Conservation (phyloP, 441 rosid genomes). For the Aquilaria agallochum region DNA sequence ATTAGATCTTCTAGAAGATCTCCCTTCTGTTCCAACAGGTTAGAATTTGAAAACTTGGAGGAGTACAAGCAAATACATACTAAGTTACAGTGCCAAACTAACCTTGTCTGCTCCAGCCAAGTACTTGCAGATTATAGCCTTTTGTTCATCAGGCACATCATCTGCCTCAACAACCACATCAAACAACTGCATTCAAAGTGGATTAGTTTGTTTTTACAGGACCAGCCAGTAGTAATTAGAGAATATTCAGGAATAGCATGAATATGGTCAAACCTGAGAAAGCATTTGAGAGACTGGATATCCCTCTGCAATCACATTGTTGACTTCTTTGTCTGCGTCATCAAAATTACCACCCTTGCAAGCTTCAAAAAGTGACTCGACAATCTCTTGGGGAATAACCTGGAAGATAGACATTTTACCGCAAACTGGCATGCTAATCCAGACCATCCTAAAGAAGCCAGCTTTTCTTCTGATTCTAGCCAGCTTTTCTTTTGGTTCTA, state of each 20-base stretch:
- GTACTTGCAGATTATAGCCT: slow-evolving; percentile 83
- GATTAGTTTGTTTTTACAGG: slow-evolving; percentile 12
- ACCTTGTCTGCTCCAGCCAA: slow-evolving; percentile 89
- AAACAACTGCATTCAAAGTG: slow-evolving; percentile 49
- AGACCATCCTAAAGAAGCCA: too few relatives aligned
- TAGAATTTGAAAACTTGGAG: too few relatives aligned
- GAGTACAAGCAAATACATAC: not conserved
- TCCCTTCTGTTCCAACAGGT: too few relatives aligned
- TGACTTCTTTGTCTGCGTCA: slow-evolving; percentile 83
- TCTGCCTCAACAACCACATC: slow-evolving; percentile 64
- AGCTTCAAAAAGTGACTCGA: slow-evolving; percentile 47
- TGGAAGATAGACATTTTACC: slow-evolving; percentile 24
- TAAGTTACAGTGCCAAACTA: slow-evolving; percentile 10
- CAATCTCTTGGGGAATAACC: slow-evolving; percentile 74
- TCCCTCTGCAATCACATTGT: slow-evolving; percentile 77
- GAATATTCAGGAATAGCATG: slow-evolving; percentile 4
- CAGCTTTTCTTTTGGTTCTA: too few relatives aligned
- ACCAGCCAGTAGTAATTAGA: slow-evolving; percentile 1
- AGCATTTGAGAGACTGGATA: slow-evolving; percentile 92
- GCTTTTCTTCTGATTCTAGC: too few relatives aligned
- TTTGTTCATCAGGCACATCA: slow-evolving; percentile 82
- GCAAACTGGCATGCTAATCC: slow-evolving; percentile 3
- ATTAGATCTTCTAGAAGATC: too few relatives aligned
- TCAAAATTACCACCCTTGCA: slow-evolving; percentile 95
- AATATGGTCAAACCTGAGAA: slow-evolving; percentile 51